Conservation (phyloP, 2,329 filamentous ascomycete genomes). For the Gaeumannomyces tritici region DNA sequence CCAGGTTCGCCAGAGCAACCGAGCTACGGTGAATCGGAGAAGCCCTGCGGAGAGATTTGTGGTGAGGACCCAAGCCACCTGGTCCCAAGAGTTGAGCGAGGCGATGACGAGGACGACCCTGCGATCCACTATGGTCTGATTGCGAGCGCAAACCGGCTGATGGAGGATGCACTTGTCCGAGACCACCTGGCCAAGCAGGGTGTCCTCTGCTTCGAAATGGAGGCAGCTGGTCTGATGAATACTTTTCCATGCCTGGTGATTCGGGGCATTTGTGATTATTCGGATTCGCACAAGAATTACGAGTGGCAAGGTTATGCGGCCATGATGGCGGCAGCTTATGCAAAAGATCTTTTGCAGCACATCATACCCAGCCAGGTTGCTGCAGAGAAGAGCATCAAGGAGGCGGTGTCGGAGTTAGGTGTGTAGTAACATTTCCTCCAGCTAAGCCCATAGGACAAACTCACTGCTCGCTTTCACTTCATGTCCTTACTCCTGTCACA, state of each 20-base stretch:
- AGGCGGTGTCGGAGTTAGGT: neutral
- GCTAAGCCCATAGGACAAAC: no score
- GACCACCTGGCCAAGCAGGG: conserved; percentile 13
- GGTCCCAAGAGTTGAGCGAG: neutral
- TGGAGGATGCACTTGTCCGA: conserved; percentile 16
- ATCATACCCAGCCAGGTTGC: neutral
- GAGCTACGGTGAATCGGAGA: neutral
- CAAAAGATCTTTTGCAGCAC: conserved; percentile 6
- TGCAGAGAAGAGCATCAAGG: neutral
- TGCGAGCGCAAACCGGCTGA: conserved; percentile 19
- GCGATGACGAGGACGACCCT: conserved; percentile 11
- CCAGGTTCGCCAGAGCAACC: no score
- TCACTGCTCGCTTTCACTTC: no score
- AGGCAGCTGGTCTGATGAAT: conserved; percentile 19
- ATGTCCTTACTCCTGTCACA: no score
- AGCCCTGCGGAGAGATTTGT: neutral
- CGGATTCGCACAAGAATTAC: conserved; percentile 16
- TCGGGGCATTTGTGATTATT: conserved; percentile 21
- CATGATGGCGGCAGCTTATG: conserved; percentile 14
- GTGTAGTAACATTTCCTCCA: neutral
- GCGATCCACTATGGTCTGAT: conserved; percentile 25
- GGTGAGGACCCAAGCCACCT: neutral
- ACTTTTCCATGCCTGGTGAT: conserved; percentile 18
- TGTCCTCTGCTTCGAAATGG: conserved; percentile 24
- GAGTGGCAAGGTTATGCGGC: conserved; percentile 16